Evolutionary conservation across 495 filamentous ascomycete genomes (phyloP), one percentile per base, ranked within the genome.

Genomic region (Annulohypoxylon stygium): DNA sequence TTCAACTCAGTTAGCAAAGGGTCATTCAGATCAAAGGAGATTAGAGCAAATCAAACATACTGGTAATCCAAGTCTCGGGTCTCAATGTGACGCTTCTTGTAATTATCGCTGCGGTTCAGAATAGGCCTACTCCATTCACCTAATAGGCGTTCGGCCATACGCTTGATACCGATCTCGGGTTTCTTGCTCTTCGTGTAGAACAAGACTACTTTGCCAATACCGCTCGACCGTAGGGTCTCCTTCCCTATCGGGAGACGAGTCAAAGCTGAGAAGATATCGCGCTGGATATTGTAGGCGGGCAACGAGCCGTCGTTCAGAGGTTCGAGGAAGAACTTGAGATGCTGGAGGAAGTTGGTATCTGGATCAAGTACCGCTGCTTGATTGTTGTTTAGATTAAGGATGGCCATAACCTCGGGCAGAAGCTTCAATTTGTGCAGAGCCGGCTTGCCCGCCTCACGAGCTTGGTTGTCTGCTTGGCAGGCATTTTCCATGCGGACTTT

Each of bases 71-170:
- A 87, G 8, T 88, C 84, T 63, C 82, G 83, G 12, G 84, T 86
- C 65, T 85, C 83, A n/a, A 88, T 80, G 57, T 85, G 89, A 37
- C 92, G 89, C 84, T 96, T 94, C 78, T 91, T 91, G 82, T 96
- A 97, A 78, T 97, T 93, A 70, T 97, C 93, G 68, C 90, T 96
- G 60, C 93, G 90, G 80, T 96, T 95, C 55, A 99, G 86, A 65
- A 98, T 97, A n/a, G 95, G 93, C 9, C 97, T 88, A 51, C 93
- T 97, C 97, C 97, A 99, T 79, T 98, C 97, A 23, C 92, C 92
- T 34, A 98, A 82, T 34, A 98, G 85, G 41, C 91, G 89, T 84
- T 98, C 94, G 0, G 97, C 97, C 78, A 92, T 90, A 57, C 95
- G 93, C 85, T 98, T 98, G 86, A 99, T 97, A 61, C 85, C 85